Percentiles rank a stretch among this genome's conserved stretches.
These are phyloP conservation scores for Macrophomina pseudophaseolina DNA, from an alignment of 2,329 filamentous ascomycete species.

Conservation along the genomic window DNA sequence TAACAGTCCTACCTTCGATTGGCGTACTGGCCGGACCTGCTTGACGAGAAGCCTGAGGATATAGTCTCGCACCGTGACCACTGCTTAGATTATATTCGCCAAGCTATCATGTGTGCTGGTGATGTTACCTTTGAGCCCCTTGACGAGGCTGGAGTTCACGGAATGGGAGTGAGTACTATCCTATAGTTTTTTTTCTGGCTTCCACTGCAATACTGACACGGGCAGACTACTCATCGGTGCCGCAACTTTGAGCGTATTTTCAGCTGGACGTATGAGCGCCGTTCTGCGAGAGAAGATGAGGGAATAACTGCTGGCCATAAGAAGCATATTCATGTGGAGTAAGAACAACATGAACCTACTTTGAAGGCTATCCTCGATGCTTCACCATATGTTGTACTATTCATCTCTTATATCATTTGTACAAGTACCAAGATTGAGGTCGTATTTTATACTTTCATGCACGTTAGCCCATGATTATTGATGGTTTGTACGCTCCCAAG, in stretches of 20 bases:
- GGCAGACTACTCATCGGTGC: neutral
- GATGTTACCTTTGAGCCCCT: slow-evolving; percentile 24
- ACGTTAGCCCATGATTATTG: too few relatives aligned
- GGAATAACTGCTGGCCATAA: neutral
- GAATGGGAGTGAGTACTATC: neutral
- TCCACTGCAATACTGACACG: too few relatives aligned
- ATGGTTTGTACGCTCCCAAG: too few relatives aligned
- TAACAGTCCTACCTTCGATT: slow-evolving; percentile 34
- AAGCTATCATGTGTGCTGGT: slow-evolving; percentile 22
- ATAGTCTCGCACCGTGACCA: slow-evolving; percentile 6
- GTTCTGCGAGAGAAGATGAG: neutral
- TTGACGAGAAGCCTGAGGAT: neutral
- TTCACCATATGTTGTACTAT: too few relatives aligned
- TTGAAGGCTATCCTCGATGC: too few relatives aligned
- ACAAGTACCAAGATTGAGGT: too few relatives aligned
- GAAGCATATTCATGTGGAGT: neutral
- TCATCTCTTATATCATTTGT: too few relatives aligned
- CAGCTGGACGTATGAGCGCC: slow-evolving; percentile 9
- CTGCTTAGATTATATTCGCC: slow-evolving; percentile 27
- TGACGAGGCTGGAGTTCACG: neutral
- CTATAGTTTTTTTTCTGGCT: too few relatives aligned
- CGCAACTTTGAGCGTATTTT: slow-evolving; percentile 9
- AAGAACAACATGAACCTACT: too few relatives aligned
- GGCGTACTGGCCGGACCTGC: slow-evolving; percentile 33
- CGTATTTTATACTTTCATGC: too few relatives aligned